Evolutionary conservation across 164 flowering plant species (phyloP).

Genomic region (Piper betle): DNA sequence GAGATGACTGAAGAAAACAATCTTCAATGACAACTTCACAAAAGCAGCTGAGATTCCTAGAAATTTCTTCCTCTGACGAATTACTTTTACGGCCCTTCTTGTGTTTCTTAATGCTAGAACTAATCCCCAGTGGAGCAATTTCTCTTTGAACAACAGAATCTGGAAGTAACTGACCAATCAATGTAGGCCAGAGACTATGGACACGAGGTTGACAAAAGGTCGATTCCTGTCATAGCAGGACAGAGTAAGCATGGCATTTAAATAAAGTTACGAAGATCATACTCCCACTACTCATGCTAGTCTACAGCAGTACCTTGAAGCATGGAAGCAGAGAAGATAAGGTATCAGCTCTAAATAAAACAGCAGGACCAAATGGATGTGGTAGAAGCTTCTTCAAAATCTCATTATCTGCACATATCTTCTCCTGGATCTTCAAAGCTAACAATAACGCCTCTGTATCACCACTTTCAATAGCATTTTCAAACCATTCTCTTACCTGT

Average conservation of each 20-base stretch:
- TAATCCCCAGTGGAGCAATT: slow-evolving; percentile 24
- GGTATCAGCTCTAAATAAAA: slow-evolving; percentile 48
- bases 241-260: too few relatives aligned
- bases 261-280: too few relatives aligned
- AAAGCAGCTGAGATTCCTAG: slow-evolving; percentile 38
- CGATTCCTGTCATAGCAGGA: slow-evolving; percentile 56
- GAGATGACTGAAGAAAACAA: slow-evolving; percentile 77
- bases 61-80: slow-evolving; percentile 59
- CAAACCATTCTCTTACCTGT: slow-evolving; percentile 70
- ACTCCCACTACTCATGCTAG: background rate
- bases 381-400: slow-evolving; percentile 66
- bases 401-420: slow-evolving; percentile 29
- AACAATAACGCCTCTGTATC: slow-evolving; percentile 91
- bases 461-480: slow-evolving; percentile 52
- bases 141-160: slow-evolving; percentile 37
- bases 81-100: slow-evolving; percentile 57
- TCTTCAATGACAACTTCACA: slow-evolving; percentile 72
- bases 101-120: slow-evolving; percentile 41
- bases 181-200: slow-evolving; percentile 73
- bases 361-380: slow-evolving; percentile 44
- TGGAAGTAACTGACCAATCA: slow-evolving; percentile 61
- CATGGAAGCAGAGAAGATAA: slow-evolving; percentile 47
- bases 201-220: slow-evolving; percentile 92
- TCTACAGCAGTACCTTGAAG: slow-evolving; percentile 45
- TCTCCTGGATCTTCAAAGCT: slow-evolving; percentile 63